Percentiles rank a stretch among this genome's conserved stretches.
These are phyloP conservation scores for Fraxinus dipetala DNA, from an alignment of 305 asterid genomes.

Conservation along the genomic window DNA sequence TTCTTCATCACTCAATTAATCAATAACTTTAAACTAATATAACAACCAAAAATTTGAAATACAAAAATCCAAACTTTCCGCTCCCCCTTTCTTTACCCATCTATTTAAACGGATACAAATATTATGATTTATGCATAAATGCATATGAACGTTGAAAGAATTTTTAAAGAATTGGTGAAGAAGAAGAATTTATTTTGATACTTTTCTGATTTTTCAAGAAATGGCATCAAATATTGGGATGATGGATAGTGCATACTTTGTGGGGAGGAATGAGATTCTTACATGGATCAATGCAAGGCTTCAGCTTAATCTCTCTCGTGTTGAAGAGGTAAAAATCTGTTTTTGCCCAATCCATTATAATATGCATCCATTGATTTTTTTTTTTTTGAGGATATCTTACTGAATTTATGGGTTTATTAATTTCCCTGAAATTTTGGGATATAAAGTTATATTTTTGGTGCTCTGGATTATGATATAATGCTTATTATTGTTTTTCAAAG, in stretches of 20 bases:
- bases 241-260: constrained; percentile 92
- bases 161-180: constrained; percentile 11
- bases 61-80: constrained; percentile 39
- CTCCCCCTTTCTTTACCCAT: constrained; percentile 13
- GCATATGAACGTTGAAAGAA: not conserved
- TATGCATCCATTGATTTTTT: not conserved
- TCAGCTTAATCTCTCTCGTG: constrained; percentile 69
- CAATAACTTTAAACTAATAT: constrained; percentile 7
- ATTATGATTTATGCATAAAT: not conserved
- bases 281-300: constrained; percentile 81
- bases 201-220: constrained; percentile 14
- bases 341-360: not conserved
- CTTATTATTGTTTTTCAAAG: not conserved
- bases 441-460: not conserved
- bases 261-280: constrained; percentile 85
- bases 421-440: constrained; percentile 8
- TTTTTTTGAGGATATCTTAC: not conserved
- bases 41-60: constrained; percentile 37
- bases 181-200: not conserved
- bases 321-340: constrained; percentile 63
- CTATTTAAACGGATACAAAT: too few species aligned
- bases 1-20: constrained; percentile 9
- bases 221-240: constrained; percentile 81
- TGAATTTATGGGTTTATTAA: not conserved
- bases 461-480: not conserved